Percentiles rank a stretch among this genome's conserved stretches.
Conservation (phyloP, 805 yeast species). For the Jamesozyma piceae region DNA sequence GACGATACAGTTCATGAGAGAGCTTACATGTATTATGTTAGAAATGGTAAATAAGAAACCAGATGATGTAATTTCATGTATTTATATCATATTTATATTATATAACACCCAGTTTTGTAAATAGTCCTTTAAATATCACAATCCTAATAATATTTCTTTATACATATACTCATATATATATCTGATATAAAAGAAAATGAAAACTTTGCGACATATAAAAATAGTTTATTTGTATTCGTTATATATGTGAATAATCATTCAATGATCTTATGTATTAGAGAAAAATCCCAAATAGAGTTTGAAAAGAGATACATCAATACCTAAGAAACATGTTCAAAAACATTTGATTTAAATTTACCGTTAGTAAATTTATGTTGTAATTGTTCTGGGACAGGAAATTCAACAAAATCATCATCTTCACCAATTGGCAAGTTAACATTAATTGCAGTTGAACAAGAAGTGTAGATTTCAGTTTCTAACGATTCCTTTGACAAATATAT, state of each 20-base stretch:
- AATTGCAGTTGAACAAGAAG: constrained; percentile 76
- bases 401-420: constrained; percentile 65
- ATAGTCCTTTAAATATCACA: constrained; percentile 1
- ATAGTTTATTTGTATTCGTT: too few species aligned
- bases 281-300: too few species aligned
- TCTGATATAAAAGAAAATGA: background rate
- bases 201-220: too few species aligned
- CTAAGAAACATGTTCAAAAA: constrained; percentile 78
- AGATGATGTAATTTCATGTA: background rate
- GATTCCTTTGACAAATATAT: constrained; percentile 68
- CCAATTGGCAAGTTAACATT: constrained; percentile 74
- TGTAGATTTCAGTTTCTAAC: constrained; percentile 66
- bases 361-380: constrained; percentile 57
- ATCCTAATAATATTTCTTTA: background rate
- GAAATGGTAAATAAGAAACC: constrained; percentile 44
- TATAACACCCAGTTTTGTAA: constrained; percentile 3
- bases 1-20: constrained; percentile 75
- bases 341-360: constrained; percentile 57
- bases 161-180: too few species aligned
- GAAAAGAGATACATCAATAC: background rate
- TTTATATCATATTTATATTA: background rate
- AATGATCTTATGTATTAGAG: too few species aligned
- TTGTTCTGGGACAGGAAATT: constrained; percentile 86
- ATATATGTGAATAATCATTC: too few species aligned
- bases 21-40: constrained; percentile 87